Conservation (phyloP, 2,329 filamentous ascomycete genomes). For the Arthrobotrys sphaeroides region DNA sequence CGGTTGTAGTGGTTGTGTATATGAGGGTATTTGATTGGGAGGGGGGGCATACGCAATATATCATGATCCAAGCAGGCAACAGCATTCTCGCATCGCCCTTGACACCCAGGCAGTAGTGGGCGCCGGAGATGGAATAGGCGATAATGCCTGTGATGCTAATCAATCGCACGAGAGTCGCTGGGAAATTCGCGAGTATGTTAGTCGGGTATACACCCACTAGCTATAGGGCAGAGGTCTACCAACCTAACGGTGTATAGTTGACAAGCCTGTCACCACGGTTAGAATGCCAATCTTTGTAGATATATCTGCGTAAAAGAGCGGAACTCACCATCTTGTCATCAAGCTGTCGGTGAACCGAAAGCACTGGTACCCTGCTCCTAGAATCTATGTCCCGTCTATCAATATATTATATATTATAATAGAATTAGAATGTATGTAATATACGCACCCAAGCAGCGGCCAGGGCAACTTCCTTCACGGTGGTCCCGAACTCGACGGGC, state of each 20-base stretch:
- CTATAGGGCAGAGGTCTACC: constrained; percentile 1
- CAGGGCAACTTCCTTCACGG: constrained; percentile 77
- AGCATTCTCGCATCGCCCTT: constrained; percentile 75
- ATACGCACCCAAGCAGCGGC: constrained; percentile 60
- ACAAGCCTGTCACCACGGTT: constrained; percentile 70
- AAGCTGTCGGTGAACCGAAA: constrained; percentile 87
- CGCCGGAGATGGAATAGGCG: constrained; percentile 77
- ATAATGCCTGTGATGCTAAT: constrained; percentile 78
- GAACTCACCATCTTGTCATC: constrained; percentile 77
- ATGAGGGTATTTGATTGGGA: neutral
- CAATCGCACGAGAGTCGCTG: constrained; percentile 79
- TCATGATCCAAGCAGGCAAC: constrained; percentile 79
- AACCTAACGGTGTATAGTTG: constrained; percentile 77
- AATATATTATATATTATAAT: neutral
- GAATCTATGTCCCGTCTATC: constrained; percentile 68
- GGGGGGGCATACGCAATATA: constrained; percentile 71
- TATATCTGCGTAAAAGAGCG: neutral
- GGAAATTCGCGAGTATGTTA: neutral
- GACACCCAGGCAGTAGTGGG: constrained; percentile 75
- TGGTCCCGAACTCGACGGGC: constrained; percentile 72
- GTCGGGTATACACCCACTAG: neutral
- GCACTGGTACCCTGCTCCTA: constrained; percentile 78
- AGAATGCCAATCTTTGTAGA: too few species aligned
- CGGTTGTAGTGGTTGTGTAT: neutral
- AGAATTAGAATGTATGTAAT: neutral